Conservation (phyloP, 352 stramenopile genomes). For the Globisporangium recalcitrans region DNA sequence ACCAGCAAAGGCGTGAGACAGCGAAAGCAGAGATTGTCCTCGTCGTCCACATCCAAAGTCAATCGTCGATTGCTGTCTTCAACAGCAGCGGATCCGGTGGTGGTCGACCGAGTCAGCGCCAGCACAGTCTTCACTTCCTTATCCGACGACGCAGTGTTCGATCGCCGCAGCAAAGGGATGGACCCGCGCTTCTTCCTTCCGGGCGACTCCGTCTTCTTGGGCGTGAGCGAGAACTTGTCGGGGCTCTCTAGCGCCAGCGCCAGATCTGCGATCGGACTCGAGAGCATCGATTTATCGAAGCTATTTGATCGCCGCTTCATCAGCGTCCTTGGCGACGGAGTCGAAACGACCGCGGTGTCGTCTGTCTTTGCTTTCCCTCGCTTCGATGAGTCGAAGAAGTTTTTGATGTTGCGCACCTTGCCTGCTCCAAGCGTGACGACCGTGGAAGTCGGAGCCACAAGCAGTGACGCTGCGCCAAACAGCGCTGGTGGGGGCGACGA, state of each 20-base stretch:
- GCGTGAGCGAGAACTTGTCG: slow-evolving; percentile 3
- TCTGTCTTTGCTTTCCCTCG: slow-evolving; percentile 26
- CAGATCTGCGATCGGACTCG: slow-evolving; percentile 25
- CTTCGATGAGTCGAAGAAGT: slow-evolving; percentile 22
- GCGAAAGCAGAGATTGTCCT: slow-evolving; percentile 59
- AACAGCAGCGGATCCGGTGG: slow-evolving; percentile 7
- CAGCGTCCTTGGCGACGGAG: slow-evolving; percentile 19
- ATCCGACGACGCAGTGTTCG: slow-evolving; percentile 5
- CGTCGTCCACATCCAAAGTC: slow-evolving; percentile 34
- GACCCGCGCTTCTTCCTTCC: slow-evolving; percentile 12
- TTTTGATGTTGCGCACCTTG: slow-evolving; percentile 39
- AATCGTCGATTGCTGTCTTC: slow-evolving; percentile 7
- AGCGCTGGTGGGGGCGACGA: slow-evolving; percentile 12
- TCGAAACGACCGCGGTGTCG: slow-evolving; percentile 17
- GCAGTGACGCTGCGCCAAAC: slow-evolving; percentile 19
- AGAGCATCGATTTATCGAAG: slow-evolving; percentile 32
- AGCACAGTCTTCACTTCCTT: slow-evolving; percentile 18
- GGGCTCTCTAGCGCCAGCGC: slow-evolving; percentile 15
- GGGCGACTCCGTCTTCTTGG: slow-evolving; percentile 5
- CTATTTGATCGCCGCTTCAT: slow-evolving; percentile 38
- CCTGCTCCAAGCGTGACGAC: slow-evolving; percentile 22
- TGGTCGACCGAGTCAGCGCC: slow-evolving; percentile 12
- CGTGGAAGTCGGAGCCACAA: slow-evolving; percentile 11
- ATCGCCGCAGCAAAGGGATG: slow-evolving; percentile 19
- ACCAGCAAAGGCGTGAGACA: slow-evolving; percentile 38